Percentiles rank a stretch among this genome's conserved stretches.
These are phyloP conservation scores for Tricholoma terreum DNA, from an alignment of 768 basidiomycete species.

Conservation along the genomic window DNA sequence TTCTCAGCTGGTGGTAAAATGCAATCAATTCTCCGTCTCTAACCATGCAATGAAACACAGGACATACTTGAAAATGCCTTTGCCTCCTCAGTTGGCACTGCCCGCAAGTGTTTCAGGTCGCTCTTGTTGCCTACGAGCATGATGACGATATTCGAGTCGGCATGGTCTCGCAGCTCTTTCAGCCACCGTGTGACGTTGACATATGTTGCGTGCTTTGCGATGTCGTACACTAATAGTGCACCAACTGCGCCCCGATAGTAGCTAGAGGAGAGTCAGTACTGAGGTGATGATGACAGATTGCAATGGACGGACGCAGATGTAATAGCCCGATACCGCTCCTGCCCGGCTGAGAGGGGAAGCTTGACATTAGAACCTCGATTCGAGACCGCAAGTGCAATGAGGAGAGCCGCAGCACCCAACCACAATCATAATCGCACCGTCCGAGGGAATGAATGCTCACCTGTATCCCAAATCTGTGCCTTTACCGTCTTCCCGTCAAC, in stretches of 20 bases:
- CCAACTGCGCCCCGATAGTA: conserved; percentile 98
- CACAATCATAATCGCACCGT: not conserved
- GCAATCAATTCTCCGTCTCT: not conserved
- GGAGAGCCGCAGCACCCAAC: not conserved
- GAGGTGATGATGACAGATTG: conserved; percentile 1
- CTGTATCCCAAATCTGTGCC: conserved; percentile 99
- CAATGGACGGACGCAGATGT: conserved; percentile 79
- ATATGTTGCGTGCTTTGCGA: conserved; percentile 92
- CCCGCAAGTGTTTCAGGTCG: conserved; percentile 96
- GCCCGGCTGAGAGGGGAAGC: conserved; percentile 63
- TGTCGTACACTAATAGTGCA: conserved; percentile 91
- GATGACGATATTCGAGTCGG: conserved; percentile 89
- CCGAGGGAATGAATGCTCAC: conserved; percentile 41
- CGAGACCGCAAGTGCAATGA: not conserved
- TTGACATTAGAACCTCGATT: not conserved
- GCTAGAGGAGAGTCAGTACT: conserved; percentile 34
- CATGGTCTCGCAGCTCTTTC: conserved; percentile 95
- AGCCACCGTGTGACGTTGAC: conserved; percentile 94
- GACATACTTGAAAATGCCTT: conserved; percentile 82
- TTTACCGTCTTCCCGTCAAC: conserved; percentile 98
- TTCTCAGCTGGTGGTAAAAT: conserved; percentile 66
- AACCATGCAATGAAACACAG: not conserved
- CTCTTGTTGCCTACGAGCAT: conserved; percentile 99
- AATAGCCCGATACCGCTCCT: conserved; percentile 97
- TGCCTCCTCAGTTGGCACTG: conserved; percentile 97